Percentiles rank a stretch among this genome's conserved stretches.
Evolutionary conservation across 2,329 filamentous ascomycete genomes (phyloP).

Genomic region (Blastomyces gilchristii): DNA sequence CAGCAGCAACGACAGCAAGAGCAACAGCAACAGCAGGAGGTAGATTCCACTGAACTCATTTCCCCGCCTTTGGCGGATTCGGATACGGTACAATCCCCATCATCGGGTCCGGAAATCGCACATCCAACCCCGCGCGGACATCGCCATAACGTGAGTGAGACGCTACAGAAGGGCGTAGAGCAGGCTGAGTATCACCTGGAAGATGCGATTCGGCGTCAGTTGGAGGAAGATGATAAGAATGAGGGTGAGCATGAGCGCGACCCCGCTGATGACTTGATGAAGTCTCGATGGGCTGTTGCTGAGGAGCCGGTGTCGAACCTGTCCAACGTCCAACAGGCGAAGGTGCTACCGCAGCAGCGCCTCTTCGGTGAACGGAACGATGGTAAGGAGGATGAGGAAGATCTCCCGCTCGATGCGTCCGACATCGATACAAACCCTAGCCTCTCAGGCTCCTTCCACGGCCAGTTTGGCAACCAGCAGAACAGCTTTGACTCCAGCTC

Average conservation of each 20-base stretch:
- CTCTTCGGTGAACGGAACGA: conserved; percentile 27
- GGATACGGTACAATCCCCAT: conserved; percentile 13
- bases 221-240: conserved; percentile 58
- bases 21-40: conserved; percentile 14
- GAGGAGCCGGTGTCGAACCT: conserved; percentile 18
- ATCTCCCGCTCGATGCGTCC: conserved; percentile 39
- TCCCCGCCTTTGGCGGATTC: conserved; percentile 12
- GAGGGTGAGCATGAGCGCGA: conserved; percentile 14
- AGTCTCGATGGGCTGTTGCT: conserved; percentile 31
- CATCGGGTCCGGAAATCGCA: conserved; percentile 39
- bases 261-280: conserved; percentile 21
- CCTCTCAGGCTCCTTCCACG: conserved; percentile 55
- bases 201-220: conserved; percentile 64
- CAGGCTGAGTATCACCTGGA: conserved; percentile 79
- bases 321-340: conserved; percentile 6
- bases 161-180: conserved; percentile 72
- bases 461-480: conserved; percentile 28
- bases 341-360: conserved; percentile 22
- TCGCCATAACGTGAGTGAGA: conserved; percentile 64
- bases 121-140: conserved; percentile 52
- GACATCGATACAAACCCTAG: conserved; percentile 67
- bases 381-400: conserved; percentile 27
- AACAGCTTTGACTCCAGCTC: conserved; percentile 22
- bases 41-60: conserved; percentile 10
- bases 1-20: conserved; percentile 16